These are phyloP conservation scores for Staphylotrichum tortipilum DNA, from an alignment of 495 filamentous ascomycete genomes.

Conservation along the genomic window DNA sequence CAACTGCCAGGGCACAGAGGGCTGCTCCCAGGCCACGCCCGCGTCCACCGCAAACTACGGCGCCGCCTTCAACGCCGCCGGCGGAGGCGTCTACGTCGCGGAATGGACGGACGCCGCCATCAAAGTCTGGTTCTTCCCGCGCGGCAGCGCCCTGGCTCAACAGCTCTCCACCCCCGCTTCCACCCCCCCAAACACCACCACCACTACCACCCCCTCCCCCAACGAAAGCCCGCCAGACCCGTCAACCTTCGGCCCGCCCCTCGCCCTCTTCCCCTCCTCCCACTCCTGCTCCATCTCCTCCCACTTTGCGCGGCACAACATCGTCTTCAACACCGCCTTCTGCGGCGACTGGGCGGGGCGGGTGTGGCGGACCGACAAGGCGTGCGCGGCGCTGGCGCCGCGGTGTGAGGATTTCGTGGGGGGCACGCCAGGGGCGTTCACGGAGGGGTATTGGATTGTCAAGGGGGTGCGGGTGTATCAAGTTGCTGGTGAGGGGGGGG, in stretches of 20 bases:
- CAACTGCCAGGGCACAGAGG: slow-evolving; percentile 43
- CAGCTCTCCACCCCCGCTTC: slow-evolving; percentile 18
- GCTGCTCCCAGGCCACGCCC: slow-evolving; percentile 38
- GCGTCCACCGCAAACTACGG: slow-evolving; percentile 52
- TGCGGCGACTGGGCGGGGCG: slow-evolving; percentile 86
- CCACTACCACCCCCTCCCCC: no score
- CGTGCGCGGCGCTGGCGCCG: slow-evolving; percentile 34
- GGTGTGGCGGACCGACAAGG: slow-evolving; percentile 36
- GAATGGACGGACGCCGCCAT: slow-evolving; percentile 63
- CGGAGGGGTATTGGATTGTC: slow-evolving; percentile 62
- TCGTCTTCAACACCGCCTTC: slow-evolving; percentile 77
- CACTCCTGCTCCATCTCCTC: slow-evolving; percentile 52
- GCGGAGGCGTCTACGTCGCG: slow-evolving; percentile 71
- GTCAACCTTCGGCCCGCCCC: slow-evolving; percentile 56
- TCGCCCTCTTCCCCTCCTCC: slow-evolving; percentile 52
- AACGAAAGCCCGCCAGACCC: slow-evolving; percentile 58
- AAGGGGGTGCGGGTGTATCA: slow-evolving; percentile 61
- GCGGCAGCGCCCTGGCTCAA: slow-evolving; percentile 33
- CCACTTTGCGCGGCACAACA: slow-evolving; percentile 61
- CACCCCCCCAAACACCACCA: background rate
- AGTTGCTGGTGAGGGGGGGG: background rate
- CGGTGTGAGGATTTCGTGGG: slow-evolving; percentile 60
- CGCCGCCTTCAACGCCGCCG: slow-evolving; percentile 58
- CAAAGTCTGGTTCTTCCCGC: slow-evolving; percentile 72
- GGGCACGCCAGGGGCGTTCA: slow-evolving; percentile 50